A percentile compares a stretch with the other conserved stretches of the same genome.
Conservation (phyloP, 768 basidiomycete species). For the Macrolepiota dolichaula region DNA sequence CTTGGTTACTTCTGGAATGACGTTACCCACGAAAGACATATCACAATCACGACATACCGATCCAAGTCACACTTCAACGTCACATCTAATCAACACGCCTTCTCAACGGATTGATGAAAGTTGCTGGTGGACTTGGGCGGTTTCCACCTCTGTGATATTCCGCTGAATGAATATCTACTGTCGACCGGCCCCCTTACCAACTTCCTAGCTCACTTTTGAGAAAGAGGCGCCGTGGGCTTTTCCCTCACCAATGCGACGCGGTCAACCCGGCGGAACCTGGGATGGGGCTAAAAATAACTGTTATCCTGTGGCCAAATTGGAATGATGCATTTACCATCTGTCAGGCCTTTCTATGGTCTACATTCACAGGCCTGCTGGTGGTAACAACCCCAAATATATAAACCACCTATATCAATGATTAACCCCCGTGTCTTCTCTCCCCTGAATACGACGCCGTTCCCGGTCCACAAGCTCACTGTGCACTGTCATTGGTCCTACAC, state of each 20-base stretch:
- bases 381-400: constrained; percentile 2
- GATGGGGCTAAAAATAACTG: not conserved
- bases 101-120: not conserved
- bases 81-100: constrained; percentile 5
- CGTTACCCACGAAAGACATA: not conserved
- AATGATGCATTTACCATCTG: constrained; percentile 1
- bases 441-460: not conserved
- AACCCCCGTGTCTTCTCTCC: not conserved
- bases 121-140: not conserved
- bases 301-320: not conserved
- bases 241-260: not conserved
- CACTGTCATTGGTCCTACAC: not conserved
- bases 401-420: not conserved
- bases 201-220: not conserved
- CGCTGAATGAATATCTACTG: not conserved
- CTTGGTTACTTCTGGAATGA: not conserved
- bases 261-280: not conserved
- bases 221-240: not conserved
- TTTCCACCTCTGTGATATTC: not conserved
- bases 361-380: not conserved
- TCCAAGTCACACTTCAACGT: not conserved
- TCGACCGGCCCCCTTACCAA: not conserved
- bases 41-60: not conserved
- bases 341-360: not conserved
- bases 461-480: not conserved